phyloP scores from a whole-genome alignment of 148 eudicot species.

The Camellia sinensis region DNA sequence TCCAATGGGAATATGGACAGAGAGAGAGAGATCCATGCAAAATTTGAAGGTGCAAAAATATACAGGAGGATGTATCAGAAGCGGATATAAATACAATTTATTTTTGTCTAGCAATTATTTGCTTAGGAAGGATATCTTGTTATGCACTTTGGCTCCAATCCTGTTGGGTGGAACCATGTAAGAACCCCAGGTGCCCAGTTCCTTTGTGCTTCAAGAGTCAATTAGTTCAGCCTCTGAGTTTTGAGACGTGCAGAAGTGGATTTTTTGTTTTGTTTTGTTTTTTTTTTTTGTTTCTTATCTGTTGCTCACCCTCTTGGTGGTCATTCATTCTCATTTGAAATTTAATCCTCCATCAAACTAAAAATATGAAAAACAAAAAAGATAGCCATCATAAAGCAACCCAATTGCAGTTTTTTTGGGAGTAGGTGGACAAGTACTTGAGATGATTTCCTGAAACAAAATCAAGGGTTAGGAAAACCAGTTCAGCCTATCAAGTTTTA shows the following conservation, averaged over 20 bases:
- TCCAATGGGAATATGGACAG: slow-evolving; percentile 90
- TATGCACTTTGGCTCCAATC: background rate
- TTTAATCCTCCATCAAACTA: background rate
- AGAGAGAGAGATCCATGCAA: slow-evolving; percentile 92
- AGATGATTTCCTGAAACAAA: no score
- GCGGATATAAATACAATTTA: slow-evolving; percentile 3
- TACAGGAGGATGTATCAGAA: slow-evolving; percentile 84
- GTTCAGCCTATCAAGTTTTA: no score
- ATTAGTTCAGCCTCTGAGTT: background rate
- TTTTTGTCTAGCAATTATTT: background rate
- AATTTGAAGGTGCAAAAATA: slow-evolving; percentile 72
- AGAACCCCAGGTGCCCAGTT: background rate
- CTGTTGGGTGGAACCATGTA: background rate
- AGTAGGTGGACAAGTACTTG: no score
- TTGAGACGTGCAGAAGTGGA: background rate
- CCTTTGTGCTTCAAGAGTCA: background rate
- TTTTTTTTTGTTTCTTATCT: background rate
- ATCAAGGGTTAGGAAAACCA: no score
- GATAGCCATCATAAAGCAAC: no score
- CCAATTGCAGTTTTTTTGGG: no score
- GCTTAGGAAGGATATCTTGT: background rate
- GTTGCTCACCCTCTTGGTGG: background rate
- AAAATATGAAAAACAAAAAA: no score
- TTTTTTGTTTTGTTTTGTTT: background rate
- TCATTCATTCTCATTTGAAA: background rate